phyloP scores from a whole-genome alignment of 2,329 filamentous ascomycete species.

The Orbilia oligospora region DNA sequence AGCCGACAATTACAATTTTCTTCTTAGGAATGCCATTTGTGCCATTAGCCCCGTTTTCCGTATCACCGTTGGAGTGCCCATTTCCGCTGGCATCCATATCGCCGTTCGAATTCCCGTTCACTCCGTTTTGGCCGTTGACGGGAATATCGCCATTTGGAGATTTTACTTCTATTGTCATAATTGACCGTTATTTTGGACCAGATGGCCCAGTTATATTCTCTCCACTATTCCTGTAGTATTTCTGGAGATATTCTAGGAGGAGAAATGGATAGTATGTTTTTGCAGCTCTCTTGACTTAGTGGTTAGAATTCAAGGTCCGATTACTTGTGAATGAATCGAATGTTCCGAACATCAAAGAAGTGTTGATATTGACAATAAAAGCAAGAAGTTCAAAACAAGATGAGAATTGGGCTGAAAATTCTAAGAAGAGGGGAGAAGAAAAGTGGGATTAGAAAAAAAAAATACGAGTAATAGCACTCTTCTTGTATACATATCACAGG shows the following conservation, averaged over 20 bases:
- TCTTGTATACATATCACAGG: constrained; percentile 7
- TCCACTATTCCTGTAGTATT: neutral
- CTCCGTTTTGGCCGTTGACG: neutral
- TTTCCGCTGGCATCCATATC: neutral
- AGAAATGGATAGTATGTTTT: no score
- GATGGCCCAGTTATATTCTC: neutral
- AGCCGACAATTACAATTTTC: constrained; percentile 39
- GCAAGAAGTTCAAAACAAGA: neutral
- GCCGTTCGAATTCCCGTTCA: neutral
- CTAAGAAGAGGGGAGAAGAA: neutral
- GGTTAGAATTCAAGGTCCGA: no score
- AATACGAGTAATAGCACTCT: neutral
- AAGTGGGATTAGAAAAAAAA: neutral
- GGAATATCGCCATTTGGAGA: neutral
- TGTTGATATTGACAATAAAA: neutral
- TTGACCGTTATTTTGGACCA: neutral
- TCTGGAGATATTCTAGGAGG: neutral
- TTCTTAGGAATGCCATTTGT: constrained; percentile 8
- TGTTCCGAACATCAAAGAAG: neutral
- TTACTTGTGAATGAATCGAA: neutral
- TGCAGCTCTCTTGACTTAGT: no score
- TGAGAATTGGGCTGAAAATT: neutral
- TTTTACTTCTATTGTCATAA: constrained; percentile 2
- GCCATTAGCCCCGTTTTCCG: neutral
- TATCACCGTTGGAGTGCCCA: neutral